Base-by-base conservation (phyloP, 805 yeast species). In the Yamadazyma nakazawae region DNA sequence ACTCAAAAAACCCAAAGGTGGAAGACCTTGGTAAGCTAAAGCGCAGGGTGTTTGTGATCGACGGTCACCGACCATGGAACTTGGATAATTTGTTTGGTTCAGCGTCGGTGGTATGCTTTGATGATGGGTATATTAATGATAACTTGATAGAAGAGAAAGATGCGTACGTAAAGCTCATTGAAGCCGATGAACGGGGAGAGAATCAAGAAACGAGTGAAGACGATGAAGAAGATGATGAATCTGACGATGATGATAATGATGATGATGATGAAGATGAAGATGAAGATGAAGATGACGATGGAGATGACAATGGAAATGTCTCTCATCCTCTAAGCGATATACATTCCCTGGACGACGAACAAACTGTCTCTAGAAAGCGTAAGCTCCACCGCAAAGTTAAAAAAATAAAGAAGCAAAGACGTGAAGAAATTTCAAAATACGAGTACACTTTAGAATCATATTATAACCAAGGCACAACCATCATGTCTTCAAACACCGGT, bases 61-160 rank as follows among this genome's bases (percentile, higher is more conserved):
- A 94, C 65, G 90, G 96, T 2, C 94, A 87, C 54, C 72, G 98
- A 53, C 99, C 99, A 3, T 94, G 99, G 98, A 91, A 91, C 65
- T 70, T 94, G 53, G 96, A 91, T 62, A 94, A 94, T 60, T 59
- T 94, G 40, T 91, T 87, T 72, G 97, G 96, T 1, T 83, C 92
- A 6, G 80, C 81, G 9, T 75, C 81, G 52, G 80, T 94, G 4
- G 75, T 75, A 6, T 91, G 98, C 63, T 78, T 91, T 50, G 98
- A 91, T 59, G 98, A 92, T 61, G 97, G 96, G 0, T 71, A 72
- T 40, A 74, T 86, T 1, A 87, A 84, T 28, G 78, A 75, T 31
- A 81, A 79, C 42, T 62, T 91, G 43, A 51, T 50, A 12, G 63
- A 68, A 5, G 90, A 85, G 57, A 77, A 74, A 51, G 66, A 67